phyloP scores from a whole-genome alignment of 495 filamentous ascomycete species.

The Xylaria bambusicola region DNA sequence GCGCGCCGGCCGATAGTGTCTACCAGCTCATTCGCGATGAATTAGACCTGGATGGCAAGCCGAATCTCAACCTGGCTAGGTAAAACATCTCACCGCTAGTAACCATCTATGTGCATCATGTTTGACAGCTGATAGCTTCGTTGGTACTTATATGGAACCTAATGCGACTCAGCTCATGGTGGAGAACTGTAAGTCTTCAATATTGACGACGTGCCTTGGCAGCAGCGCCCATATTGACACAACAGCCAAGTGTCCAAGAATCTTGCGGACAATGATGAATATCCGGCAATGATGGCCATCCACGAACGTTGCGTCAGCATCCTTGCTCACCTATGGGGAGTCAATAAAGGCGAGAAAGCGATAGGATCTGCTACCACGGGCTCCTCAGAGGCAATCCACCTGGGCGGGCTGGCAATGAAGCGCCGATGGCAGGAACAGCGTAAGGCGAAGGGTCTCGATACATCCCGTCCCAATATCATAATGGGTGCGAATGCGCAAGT shows the following conservation, averaged over 20 bases:
- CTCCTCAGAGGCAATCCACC: conserved; percentile 72
- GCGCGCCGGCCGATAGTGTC: conserved; percentile 63
- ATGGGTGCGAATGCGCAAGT: conserved; percentile 81
- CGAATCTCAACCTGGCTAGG: conserved; percentile 70
- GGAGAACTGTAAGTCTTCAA: conserved; percentile 59
- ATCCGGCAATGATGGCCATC: conserved; percentile 73
- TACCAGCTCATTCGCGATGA: conserved; percentile 74
- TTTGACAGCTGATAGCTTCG: conserved; percentile 52
- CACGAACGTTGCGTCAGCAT: conserved; percentile 73
- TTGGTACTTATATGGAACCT: conserved; percentile 71
- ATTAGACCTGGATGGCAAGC: conserved; percentile 71
- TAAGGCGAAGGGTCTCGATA: conserved; percentile 60
- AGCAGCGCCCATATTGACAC: not conserved
- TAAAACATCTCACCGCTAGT: conserved; percentile 16
- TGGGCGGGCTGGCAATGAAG: conserved; percentile 79
- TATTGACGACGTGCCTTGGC: not conserved
- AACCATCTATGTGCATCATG: not conserved
- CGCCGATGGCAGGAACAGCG: conserved; percentile 72
- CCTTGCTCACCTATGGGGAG: conserved; percentile 69
- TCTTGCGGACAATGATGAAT: conserved; percentile 70
- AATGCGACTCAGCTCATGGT: conserved; percentile 65
- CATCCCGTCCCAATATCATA: conserved; percentile 67
- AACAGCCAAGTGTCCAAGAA: conserved; percentile 57
- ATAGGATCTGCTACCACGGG: conserved; percentile 74
- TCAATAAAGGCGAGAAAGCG: conserved; percentile 64